Evolutionary conservation across 192 early-diverging fungal genomes (phyloP).

Genomic region (Helicostylum pulchrum): DNA sequence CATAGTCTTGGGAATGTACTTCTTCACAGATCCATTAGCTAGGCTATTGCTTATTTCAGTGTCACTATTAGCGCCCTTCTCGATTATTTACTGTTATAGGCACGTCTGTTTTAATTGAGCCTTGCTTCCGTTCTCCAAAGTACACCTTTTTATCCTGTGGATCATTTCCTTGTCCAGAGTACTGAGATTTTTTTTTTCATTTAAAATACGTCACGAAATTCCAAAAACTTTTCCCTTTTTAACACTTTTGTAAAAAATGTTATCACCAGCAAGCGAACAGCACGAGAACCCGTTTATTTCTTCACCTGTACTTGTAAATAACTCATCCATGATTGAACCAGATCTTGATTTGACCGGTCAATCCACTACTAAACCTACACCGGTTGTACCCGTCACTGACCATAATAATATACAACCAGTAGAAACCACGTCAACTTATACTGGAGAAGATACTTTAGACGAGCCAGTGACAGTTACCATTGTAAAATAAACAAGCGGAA

Average conservation of each 20-base stretch:
- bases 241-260: slow-evolving; percentile 6
- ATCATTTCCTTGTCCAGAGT: too few species aligned
- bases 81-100: too few species aligned
- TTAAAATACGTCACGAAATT: background rate
- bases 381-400: slow-evolving; percentile 19
- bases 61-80: too few species aligned
- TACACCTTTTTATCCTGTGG: too few species aligned
- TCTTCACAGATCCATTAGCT: too few species aligned
- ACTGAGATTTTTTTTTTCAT: background rate
- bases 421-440: slow-evolving; percentile 13
- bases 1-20: too few species aligned
- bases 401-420: slow-evolving; percentile 9
- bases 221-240: background rate
- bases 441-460: slow-evolving; percentile 77
- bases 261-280: slow-evolving; percentile 18
- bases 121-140: too few species aligned
- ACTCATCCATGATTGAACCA: slow-evolving; percentile 24
- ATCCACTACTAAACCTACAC: slow-evolving; percentile 22
- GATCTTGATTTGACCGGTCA: slow-evolving; percentile 32
- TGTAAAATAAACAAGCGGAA: slow-evolving; percentile 40
- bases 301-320: background rate
- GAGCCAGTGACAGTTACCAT: slow-evolving; percentile 92
- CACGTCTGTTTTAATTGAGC: too few species aligned
- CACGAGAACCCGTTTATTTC: slow-evolving; percentile 19
- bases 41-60: too few species aligned